Percentiles rank a stretch among this genome's conserved stretches.
These are phyloP conservation scores for Lactifluus hygrophoroides DNA, from an alignment of 768 basidiomycete species.

Conservation along the genomic window DNA sequence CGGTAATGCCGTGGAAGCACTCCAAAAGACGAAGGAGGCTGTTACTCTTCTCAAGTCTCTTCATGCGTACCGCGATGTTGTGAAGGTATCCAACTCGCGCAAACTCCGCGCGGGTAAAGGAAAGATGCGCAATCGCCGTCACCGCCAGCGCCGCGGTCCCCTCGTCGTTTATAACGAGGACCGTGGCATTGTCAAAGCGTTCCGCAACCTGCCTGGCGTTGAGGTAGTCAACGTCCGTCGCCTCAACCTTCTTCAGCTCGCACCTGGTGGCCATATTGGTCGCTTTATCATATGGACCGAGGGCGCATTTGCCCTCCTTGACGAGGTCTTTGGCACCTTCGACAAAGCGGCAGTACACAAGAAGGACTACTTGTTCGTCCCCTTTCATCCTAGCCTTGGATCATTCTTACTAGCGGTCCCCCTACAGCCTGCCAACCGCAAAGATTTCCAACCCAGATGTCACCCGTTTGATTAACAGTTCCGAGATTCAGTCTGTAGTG, in stretches of 20 bases:
- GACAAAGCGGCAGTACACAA: conserved; percentile 81
- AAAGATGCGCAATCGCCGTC: conserved; percentile 92
- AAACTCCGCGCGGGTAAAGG: conserved; percentile 97
- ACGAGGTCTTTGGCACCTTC: conserved; percentile 92
- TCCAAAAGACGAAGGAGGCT: conserved; percentile 96
- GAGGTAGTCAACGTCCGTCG: conserved; percentile 91
- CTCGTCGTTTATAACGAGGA: conserved; percentile 97
- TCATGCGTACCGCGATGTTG: conserved; percentile 83
- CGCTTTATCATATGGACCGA: conserved; percentile 99
- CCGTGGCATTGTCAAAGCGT: conserved; percentile 94
- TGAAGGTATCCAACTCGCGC: conserved; percentile 96
- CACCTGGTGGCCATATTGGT: conserved; percentile 97
- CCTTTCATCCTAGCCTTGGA: not conserved
- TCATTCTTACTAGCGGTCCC: not conserved
- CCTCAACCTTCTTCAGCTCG: conserved; percentile 97
- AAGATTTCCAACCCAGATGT: conserved; percentile 98
- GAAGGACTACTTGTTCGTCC: conserved; percentile 75
- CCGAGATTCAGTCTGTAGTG: conserved; percentile 95
- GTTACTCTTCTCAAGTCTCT: conserved; percentile 86
- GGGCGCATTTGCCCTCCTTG: conserved; percentile 84
- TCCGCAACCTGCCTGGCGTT: conserved; percentile 98
- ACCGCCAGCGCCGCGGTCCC: conserved; percentile 95
- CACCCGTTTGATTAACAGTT: conserved; percentile 95
- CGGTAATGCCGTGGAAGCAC: conserved; percentile 66
- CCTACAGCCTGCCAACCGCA: conserved; percentile 73